Evolutionary conservation across 2,329 filamentous ascomycete species (phyloP).

Genomic region (Colletotrichum magnum): DNA sequence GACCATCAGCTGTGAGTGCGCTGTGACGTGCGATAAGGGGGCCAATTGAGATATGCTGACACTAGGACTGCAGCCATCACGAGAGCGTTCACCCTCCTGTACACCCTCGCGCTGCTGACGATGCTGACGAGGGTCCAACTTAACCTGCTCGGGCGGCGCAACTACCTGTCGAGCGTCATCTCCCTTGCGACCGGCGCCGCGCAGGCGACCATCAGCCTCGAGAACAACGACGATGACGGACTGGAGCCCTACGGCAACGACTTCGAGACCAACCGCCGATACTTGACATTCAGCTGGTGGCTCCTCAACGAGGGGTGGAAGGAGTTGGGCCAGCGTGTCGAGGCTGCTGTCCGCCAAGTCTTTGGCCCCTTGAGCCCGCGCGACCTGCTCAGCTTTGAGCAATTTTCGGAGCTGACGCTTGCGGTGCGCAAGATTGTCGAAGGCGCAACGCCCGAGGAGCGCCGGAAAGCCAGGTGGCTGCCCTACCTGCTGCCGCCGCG

Average conservation of each 20-base stretch:
- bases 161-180: constrained; percentile 95
- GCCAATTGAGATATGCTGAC: constrained; percentile 20
- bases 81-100: constrained; percentile 90
- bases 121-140: constrained; percentile 96
- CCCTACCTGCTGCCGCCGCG: constrained; percentile 84
- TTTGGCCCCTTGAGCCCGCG: constrained; percentile 92
- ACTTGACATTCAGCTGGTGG: constrained; percentile 99
- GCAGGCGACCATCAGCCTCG: constrained; percentile 85
- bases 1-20: constrained; percentile 87
- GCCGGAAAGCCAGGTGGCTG: constrained; percentile 77
- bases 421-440: constrained; percentile 90
- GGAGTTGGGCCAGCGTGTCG: constrained; percentile 84
- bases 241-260: constrained; percentile 88
- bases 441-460: constrained; percentile 64
- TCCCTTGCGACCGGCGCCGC: constrained; percentile 84
- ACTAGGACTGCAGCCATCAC: constrained; percentile 77
- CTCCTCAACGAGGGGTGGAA: constrained; percentile 91
- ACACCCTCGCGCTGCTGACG: constrained; percentile 89
- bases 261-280: constrained; percentile 95
- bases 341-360: constrained; percentile 87
- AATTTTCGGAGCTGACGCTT: constrained; percentile 83
- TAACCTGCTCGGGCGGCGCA: constrained; percentile 94
- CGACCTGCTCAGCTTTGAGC: constrained; percentile 87
- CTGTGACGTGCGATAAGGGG: neutral
- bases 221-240: constrained; percentile 94